These are phyloP conservation scores for Cercospora berteroae DNA, from an alignment of 2,329 filamentous ascomycete species.

Conservation along the genomic window DNA sequence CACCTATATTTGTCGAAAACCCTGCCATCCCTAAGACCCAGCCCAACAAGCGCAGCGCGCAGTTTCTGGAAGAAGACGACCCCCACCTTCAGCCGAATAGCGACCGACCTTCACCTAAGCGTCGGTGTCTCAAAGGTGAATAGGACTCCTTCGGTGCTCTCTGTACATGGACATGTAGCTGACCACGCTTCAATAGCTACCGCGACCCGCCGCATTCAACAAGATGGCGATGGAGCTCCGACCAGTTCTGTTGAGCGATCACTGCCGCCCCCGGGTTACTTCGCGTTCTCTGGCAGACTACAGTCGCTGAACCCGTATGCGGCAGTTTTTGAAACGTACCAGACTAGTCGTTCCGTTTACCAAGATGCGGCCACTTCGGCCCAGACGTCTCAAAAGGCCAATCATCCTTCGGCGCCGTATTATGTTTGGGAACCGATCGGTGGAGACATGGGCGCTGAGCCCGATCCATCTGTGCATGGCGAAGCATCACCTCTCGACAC, in stretches of 20 bases:
- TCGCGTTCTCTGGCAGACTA: neutral
- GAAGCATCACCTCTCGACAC: neutral
- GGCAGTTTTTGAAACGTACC: neutral
- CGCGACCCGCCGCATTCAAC: neutral
- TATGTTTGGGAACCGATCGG: neutral
- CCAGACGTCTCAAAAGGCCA: too few species aligned
- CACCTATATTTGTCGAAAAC: too few species aligned
- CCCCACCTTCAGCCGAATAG: neutral
- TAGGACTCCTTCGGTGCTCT: neutral
- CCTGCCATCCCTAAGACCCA: too few species aligned
- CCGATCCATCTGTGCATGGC: neutral
- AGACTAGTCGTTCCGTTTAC: too few species aligned
- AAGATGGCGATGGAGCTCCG: neutral
- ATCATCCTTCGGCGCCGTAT: neutral
- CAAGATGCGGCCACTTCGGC: neutral
- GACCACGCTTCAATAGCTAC: neutral
- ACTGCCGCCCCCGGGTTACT: neutral
- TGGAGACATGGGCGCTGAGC: neutral
- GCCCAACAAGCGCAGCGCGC: neutral
- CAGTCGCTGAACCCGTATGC: neutral
- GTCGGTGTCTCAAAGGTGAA: neutral
- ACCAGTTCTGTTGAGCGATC: neutral
- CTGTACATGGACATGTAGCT: neutral
- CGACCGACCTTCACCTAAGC: neutral
- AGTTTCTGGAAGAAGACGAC: neutral